Conservation (phyloP, 2,329 filamentous ascomycete genomes). For the Intubia oerlemansii region DNA sequence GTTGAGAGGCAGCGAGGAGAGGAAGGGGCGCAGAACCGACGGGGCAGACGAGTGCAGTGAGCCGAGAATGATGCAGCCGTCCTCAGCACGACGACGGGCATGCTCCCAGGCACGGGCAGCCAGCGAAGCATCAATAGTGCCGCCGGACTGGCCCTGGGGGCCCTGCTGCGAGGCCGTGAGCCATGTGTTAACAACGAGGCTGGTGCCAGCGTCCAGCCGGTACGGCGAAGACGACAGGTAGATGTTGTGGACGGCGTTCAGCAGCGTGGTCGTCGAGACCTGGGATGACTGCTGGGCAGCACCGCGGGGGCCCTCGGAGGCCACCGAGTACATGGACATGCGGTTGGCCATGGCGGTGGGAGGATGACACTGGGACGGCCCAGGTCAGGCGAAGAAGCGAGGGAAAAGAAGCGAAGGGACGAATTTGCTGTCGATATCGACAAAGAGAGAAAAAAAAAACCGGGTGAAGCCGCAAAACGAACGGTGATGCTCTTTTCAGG, state of each 20-base stretch:
- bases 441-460: too few relatives aligned
- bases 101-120: slow-evolving; percentile 86
- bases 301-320: slow-evolving; percentile 36
- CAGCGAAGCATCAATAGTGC: slow-evolving; percentile 61
- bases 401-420: too few relatives aligned
- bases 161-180: slow-evolving; percentile 55
- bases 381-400: neutral
- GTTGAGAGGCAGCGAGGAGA: slow-evolving; percentile 58
- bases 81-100: slow-evolving; percentile 79
- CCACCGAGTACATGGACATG: slow-evolving; percentile 49
- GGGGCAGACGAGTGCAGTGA: slow-evolving; percentile 79
- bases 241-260: slow-evolving; percentile 80
- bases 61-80: slow-evolving; percentile 76
- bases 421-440: too few relatives aligned
- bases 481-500: too few relatives aligned
- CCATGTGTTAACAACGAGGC: slow-evolving; percentile 90
- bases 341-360: slow-evolving; percentile 31
- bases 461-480: too few relatives aligned
- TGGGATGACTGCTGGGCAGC: slow-evolving; percentile 51
- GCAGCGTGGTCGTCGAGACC: slow-evolving; percentile 77
- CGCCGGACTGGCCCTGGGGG: slow-evolving; percentile 46
- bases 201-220: slow-evolving; percentile 71
- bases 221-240: slow-evolving; percentile 73
- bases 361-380: slow-evolving; percentile 1
- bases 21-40: slow-evolving; percentile 62